phyloP scores from a whole-genome alignment of 1,139 yeast genomes.

The Diutina pseudorugosa region DNA sequence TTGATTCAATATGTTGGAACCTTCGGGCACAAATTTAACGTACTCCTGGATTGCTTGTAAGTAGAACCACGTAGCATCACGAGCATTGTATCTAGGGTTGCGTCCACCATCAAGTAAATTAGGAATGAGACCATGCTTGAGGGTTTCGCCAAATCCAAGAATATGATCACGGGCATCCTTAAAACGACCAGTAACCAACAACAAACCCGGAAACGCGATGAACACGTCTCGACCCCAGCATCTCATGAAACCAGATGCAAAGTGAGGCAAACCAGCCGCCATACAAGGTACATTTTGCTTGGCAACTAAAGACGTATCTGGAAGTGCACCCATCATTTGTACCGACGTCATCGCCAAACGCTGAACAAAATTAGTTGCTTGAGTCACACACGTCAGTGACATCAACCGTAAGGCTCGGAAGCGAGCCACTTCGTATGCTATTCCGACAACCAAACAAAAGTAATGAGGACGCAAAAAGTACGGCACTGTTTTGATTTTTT shows the following conservation, averaged over 20 bases:
- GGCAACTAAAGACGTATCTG: slow-evolving; percentile 68
- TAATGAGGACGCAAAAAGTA: slow-evolving; percentile 76
- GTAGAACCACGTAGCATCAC: slow-evolving; percentile 97
- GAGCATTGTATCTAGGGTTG: slow-evolving; percentile 88
- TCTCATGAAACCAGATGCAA: slow-evolving; percentile 82
- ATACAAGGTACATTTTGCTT: slow-evolving; percentile 51
- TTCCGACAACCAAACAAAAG: slow-evolving; percentile 68
- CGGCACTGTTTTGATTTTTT: slow-evolving; percentile 58
- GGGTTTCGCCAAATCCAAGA: slow-evolving; percentile 77
- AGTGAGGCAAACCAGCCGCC: slow-evolving; percentile 97
- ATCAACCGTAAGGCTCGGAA: slow-evolving; percentile 43
- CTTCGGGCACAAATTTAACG: slow-evolving; percentile 54
- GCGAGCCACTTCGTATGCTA: slow-evolving; percentile 74
- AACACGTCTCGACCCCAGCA: slow-evolving; percentile 99
- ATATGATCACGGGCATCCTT: slow-evolving; percentile 78
- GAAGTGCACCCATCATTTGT: slow-evolving; percentile 74
- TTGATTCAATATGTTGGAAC: slow-evolving; percentile 53
- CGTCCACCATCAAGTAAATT: slow-evolving; percentile 85
- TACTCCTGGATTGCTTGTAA: slow-evolving; percentile 81
- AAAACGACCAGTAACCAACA: slow-evolving; percentile 64
- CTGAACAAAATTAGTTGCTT: slow-evolving; percentile 64
- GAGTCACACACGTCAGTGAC: slow-evolving; percentile 3
- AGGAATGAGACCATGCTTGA: slow-evolving; percentile 93
- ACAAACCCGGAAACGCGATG: slow-evolving; percentile 71
- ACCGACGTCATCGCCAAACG: slow-evolving; percentile 70